Evolutionary conservation across 768 basidiomycete genomes (phyloP), one percentile per base, ranked within the genome.

Genomic region (Mrakia hoshinonis): DNA sequence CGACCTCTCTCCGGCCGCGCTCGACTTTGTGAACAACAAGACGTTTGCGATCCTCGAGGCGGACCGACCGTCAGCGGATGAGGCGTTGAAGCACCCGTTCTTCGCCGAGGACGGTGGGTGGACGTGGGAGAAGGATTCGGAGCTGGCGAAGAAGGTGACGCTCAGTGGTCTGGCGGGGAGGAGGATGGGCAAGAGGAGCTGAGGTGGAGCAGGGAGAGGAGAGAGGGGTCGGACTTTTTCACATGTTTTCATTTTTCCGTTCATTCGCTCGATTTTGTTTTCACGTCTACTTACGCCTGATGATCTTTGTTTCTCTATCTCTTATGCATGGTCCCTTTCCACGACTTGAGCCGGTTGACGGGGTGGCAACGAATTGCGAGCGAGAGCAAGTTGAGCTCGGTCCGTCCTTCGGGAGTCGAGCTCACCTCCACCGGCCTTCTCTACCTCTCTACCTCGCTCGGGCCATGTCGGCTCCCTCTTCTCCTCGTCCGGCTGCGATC

Each of bases 21-120:
- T 89, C 73, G 89, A 95, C 77, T 96, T 99, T 80, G 84, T 95
- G 75, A 77, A 78, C 73, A 82, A 83, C 65, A 87, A 86, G 77
- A 97, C 96, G 80, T 92, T 98, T 77, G 89, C 91, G 4, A 87
- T 91, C 72, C 91, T 90, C 73, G 87, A 93, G 11, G 86, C 89
- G 67, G 86, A 90, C 74, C 87, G 93, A 46, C 89, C 92, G 2
- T 85, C 82, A 34, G 89, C 92, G 43, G 82, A 85, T 46, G 90
- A 91, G 76, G 84, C 95, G 70, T 85, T 89, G 73, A 83, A 83
- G 74, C 92, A 96, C 52, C 58, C 61, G 51, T 73, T 73, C 55
- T 52, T 73, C 38, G 29, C 29, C 36, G 58, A 46, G 46, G 72
- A 73, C 31, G 48, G 46, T 3, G 24, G 22, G 24, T 73, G 72